phyloP scores from a whole-genome alignment of 768 basidiomycete genomes.

The Tylopilus felleus region DNA sequence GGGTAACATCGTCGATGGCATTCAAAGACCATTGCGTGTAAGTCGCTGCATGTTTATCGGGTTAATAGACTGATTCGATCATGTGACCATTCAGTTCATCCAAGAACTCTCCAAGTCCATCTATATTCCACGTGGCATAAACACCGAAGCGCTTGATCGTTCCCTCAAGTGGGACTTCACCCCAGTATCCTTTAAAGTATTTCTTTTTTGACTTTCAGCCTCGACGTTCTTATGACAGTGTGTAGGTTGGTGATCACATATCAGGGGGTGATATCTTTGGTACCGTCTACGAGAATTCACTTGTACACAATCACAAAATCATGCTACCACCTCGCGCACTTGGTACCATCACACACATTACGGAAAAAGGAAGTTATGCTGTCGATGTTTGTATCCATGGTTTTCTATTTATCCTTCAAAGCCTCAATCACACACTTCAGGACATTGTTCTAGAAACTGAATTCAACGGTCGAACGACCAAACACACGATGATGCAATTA shows the following conservation, averaged over 20 bases:
- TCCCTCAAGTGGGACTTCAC: conserved; percentile 93
- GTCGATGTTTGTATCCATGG: conserved; percentile 63
- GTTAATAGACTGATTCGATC: conserved; percentile 1
- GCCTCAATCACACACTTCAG: conserved; percentile 36
- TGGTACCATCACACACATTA: conserved; percentile 91
- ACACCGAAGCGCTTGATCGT: conserved; percentile 91
- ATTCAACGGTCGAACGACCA: conserved; percentile 90
- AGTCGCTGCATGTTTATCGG: conserved; percentile 26
- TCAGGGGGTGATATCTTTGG: conserved; percentile 98
- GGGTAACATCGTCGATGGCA: conserved; percentile 99
- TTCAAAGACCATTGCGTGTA: conserved; percentile 88
- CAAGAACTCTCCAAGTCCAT: conserved; percentile 98
- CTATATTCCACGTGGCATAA: conserved; percentile 98
- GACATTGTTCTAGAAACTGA: conserved; percentile 97
- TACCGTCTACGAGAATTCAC: conserved; percentile 92
- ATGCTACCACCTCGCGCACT: conserved; percentile 93
- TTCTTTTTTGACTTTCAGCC: neutral
- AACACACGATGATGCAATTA: conserved; percentile 95
- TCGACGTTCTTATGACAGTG: conserved; percentile 7
- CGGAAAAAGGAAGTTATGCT: conserved; percentile 90
- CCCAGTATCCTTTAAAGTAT: conserved; percentile 73
- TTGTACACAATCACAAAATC: conserved; percentile 95
- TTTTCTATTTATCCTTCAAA: neutral
- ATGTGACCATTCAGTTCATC: conserved; percentile 55
- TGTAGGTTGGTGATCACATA: conserved; percentile 91